These are phyloP conservation scores for Prinsepia uniflora DNA, from an alignment of 306 rosid genomes.

Conservation along the genomic window DNA sequence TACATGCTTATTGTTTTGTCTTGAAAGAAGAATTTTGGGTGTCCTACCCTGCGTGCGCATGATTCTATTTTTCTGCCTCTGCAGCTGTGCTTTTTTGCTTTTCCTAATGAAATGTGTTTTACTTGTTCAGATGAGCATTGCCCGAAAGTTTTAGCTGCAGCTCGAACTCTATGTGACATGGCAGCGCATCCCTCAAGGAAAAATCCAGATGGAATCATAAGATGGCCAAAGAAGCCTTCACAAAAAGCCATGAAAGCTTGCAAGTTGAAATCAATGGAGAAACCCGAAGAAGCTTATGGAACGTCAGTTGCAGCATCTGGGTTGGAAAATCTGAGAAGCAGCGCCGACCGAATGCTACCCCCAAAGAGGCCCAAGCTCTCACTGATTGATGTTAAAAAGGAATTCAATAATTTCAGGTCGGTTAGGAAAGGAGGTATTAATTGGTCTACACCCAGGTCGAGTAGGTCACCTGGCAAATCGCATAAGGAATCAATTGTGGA, in stretches of 20 bases:
- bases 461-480: conserved; percentile 67
- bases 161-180: conserved; percentile 65
- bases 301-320: conserved; percentile 31
- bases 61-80: neutral
- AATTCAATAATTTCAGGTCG: conserved; percentile 33
- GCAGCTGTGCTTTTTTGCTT: conserved; percentile 1
- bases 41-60: conserved; percentile 14
- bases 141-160: conserved; percentile 64
- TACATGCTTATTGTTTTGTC: neutral
- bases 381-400: conserved; percentile 43
- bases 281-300: conserved; percentile 44
- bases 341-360: conserved; percentile 41
- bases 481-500: conserved; percentile 46
- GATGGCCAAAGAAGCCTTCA: conserved; percentile 77
- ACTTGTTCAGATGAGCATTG: conserved; percentile 56
- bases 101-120: conserved; percentile 23
- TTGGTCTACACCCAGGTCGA: conserved; percentile 80
- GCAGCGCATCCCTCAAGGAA: conserved; percentile 41
- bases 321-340: conserved; percentile 41
- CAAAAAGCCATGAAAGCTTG: conserved; percentile 70
- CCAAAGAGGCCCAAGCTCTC: conserved; percentile 74
- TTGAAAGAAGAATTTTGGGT: neutral
- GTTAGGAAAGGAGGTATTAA: conserved; percentile 42
- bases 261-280: conserved; percentile 53
- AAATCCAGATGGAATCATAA: conserved; percentile 49